Conservation (phyloP, 139 green algal species). For the Ettlia oleoabundans region DNA sequence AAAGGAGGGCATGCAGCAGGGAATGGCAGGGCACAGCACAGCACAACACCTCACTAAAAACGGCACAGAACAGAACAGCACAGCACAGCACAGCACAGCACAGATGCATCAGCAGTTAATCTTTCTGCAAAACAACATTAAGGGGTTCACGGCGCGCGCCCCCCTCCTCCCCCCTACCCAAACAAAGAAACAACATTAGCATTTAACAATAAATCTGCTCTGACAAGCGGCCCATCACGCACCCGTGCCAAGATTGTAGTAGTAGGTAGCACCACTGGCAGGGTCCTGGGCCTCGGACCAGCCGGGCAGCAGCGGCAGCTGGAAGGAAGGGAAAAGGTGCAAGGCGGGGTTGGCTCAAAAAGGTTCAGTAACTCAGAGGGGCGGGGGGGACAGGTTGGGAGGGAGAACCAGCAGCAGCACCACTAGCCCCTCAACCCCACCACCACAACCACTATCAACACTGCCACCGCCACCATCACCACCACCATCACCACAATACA, state of each 20-base stretch:
- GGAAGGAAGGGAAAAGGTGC: background rate
- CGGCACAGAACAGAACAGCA: too few relatives aligned
- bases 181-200: background rate
- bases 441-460: background rate
- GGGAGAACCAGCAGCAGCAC: too few relatives aligned
- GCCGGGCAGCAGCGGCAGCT: background rate
- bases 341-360: background rate
- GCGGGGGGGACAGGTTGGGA: background rate
- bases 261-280: slow-evolving; percentile 10
- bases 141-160: background rate
- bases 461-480: background rate
- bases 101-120: too few relatives aligned
- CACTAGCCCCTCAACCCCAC: too few relatives aligned
- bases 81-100: too few relatives aligned
- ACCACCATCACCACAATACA: background rate
- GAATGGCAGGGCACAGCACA: too few relatives aligned
- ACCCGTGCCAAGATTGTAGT: slow-evolving; percentile 14
- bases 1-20: too few relatives aligned
- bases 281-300: slow-evolving; percentile 26
- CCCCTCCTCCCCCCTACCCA: background rate
- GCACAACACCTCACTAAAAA: too few relatives aligned
- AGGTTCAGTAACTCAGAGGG: too few relatives aligned
- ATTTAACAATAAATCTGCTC: too few relatives aligned
- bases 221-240: background rate
- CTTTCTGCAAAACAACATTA: too few relatives aligned